Conservation (phyloP, 495 filamentous ascomycete species). For the Trichocladium antarcticum region DNA sequence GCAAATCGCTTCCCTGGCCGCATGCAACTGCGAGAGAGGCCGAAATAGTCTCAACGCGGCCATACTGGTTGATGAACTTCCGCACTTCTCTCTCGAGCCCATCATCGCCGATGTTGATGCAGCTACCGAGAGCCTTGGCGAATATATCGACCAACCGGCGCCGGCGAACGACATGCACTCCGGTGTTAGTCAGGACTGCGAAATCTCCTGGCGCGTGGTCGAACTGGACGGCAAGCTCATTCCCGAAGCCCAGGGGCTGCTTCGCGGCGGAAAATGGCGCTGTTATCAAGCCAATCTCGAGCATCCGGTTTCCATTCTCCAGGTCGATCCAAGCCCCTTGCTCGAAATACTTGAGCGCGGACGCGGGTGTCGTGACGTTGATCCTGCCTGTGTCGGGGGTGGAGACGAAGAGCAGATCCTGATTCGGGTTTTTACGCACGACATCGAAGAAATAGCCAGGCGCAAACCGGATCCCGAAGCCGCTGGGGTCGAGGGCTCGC, state of each 20-base stretch:
- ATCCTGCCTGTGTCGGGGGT: slow-evolving; percentile 79
- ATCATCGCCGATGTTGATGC: slow-evolving; percentile 57
- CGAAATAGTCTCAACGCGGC: slow-evolving; percentile 72
- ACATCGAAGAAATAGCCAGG: slow-evolving; percentile 89
- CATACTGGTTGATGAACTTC: slow-evolving; percentile 73
- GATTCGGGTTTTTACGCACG: slow-evolving; percentile 41
- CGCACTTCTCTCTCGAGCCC: slow-evolving; percentile 67
- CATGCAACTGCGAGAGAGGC: slow-evolving; percentile 94
- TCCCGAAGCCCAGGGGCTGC: slow-evolving; percentile 78
- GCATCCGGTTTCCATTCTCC: slow-evolving; percentile 44
- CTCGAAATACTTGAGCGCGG: slow-evolving; percentile 49
- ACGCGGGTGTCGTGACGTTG: slow-evolving; percentile 42
- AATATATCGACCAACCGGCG: slow-evolving; percentile 87
- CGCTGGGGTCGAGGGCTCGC: slow-evolving; percentile 41
- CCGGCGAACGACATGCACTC: slow-evolving; percentile 73
- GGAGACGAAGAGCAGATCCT: slow-evolving; percentile 69
- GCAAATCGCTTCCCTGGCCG: slow-evolving; percentile 71
- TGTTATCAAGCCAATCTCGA: slow-evolving; percentile 68
- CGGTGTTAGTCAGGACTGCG: slow-evolving; percentile 81
- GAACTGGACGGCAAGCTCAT: slow-evolving; percentile 89
- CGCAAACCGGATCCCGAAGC: slow-evolving; percentile 55
- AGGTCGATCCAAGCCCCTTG: slow-evolving; percentile 64
- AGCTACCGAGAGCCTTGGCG: slow-evolving; percentile 56
- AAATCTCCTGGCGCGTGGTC: slow-evolving; percentile 71
- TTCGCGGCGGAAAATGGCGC: slow-evolving; percentile 52